Conservation (phyloP, 768 basidiomycete genomes). For the Pholiota conissans region DNA sequence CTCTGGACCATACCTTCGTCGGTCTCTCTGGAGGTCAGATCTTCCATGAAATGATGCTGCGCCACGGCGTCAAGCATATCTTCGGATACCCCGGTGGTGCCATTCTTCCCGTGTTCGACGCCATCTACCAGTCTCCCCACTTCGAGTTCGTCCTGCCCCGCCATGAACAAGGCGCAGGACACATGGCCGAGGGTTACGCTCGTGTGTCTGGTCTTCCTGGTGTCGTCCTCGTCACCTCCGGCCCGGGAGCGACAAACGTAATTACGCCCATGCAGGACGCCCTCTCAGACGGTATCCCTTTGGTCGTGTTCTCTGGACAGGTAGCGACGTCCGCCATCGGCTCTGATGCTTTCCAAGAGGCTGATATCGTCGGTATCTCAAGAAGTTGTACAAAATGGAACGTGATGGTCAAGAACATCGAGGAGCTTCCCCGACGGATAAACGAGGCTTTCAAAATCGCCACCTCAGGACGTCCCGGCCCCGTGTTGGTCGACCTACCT, state of each 20-base stretch:
- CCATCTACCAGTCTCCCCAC: slow-evolving; percentile 93
- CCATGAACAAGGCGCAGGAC: slow-evolving; percentile 97
- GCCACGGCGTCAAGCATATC: slow-evolving; percentile 93
- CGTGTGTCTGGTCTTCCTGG: slow-evolving; percentile 97
- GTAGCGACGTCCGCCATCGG: slow-evolving; percentile 99
- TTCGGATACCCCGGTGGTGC: slow-evolving; percentile 99
- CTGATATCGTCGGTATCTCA: slow-evolving; percentile 95
- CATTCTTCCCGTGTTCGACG: slow-evolving; percentile 99
- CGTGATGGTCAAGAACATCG: slow-evolving; percentile 97
- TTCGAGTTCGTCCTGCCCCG: slow-evolving; percentile 95
- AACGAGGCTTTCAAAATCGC: slow-evolving; percentile 99
- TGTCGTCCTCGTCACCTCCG: slow-evolving; percentile 96
- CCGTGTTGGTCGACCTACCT: slow-evolving; percentile 97
- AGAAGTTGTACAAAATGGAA: slow-evolving; percentile 99
- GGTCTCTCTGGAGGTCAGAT: slow-evolving; percentile 96
- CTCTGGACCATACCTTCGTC: slow-evolving; percentile 82
- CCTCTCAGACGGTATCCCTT: slow-evolving; percentile 87
- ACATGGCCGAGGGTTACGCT: slow-evolving; percentile 99
- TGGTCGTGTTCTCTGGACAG: slow-evolving; percentile 96
- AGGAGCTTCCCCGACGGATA: slow-evolving; percentile 91
- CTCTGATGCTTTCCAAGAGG: slow-evolving; percentile 99
- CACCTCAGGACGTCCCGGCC: slow-evolving; percentile 93
- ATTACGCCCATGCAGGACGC: slow-evolving; percentile 99
- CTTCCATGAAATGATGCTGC: slow-evolving; percentile 99
- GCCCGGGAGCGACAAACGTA: slow-evolving; percentile 97